Conservation (phyloP, 805 yeast species). For the Hanseniaspora thailandica region DNA sequence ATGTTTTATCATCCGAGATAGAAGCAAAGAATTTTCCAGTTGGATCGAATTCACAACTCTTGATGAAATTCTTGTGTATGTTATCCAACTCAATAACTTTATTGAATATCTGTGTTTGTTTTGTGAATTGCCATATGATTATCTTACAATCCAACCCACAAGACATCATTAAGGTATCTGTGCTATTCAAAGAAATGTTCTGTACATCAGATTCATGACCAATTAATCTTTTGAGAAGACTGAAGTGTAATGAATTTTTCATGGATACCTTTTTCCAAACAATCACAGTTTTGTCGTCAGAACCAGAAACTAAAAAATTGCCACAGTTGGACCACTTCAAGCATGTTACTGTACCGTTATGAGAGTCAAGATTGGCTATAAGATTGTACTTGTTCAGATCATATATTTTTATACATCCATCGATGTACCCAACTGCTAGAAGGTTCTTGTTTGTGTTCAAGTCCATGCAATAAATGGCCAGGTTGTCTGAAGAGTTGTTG, state of each 20-base stretch:
- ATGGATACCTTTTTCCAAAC: conserved; percentile 65
- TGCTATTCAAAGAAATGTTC: conserved; percentile 97
- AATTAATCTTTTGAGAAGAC: conserved; percentile 61
- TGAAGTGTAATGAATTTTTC: conserved; percentile 42
- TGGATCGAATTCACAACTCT: conserved; percentile 95
- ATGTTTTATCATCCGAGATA: conserved; percentile 88
- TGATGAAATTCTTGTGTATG: conserved; percentile 87
- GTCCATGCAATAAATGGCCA: conserved; percentile 10
- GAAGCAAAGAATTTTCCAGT: conserved; percentile 97
- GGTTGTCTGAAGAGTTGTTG: background rate
- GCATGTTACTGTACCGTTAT: conserved; percentile 92
- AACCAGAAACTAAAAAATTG: conserved; percentile 80
- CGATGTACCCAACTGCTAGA: conserved; percentile 5
- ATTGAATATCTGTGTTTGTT: conserved; percentile 47
- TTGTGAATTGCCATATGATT: conserved; percentile 84
- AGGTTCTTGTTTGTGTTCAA: background rate
- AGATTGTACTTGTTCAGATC: conserved; percentile 33
- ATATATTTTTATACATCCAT: conserved; percentile 8
- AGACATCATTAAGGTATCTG: conserved; percentile 75
- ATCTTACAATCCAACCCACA: conserved; percentile 91
- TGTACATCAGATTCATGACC: conserved; percentile 98
- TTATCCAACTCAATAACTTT: conserved; percentile 70
- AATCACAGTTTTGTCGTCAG: conserved; percentile 82
- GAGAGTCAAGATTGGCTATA: conserved; percentile 82
- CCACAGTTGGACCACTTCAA: conserved; percentile 90